phyloP scores from a whole-genome alignment of 83 land plant genomes.

The Isoetes engelmannii region DNA sequence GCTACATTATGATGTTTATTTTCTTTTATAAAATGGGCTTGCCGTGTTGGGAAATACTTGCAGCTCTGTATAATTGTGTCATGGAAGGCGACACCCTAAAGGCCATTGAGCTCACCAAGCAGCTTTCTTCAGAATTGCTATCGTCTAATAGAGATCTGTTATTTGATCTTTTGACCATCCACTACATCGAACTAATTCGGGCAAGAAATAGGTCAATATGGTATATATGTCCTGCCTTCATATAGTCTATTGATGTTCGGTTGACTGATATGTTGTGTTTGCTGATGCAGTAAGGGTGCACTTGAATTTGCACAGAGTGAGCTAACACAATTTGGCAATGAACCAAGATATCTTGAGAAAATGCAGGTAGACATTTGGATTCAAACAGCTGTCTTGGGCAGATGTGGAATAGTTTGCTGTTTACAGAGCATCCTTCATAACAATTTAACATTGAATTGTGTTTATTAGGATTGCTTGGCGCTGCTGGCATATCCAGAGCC shows the following conservation, averaged over 20 bases:
- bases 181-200: slow-evolving; percentile 80
- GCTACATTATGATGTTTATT: neutral
- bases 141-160: slow-evolving; percentile 69
- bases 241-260: neutral
- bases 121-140: slow-evolving; percentile 62
- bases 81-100: slow-evolving; percentile 72
- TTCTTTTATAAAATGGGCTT: neutral
- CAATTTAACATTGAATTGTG: neutral
- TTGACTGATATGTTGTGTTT: slow-evolving; percentile 4
- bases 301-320: slow-evolving; percentile 82
- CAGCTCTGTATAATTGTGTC: slow-evolving; percentile 72
- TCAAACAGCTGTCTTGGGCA: neutral
- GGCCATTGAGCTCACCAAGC: slow-evolving; percentile 85
- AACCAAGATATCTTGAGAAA: slow-evolving; percentile 59
- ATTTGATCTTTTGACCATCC: slow-evolving; percentile 91
- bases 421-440: neutral
- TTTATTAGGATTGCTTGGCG: slow-evolving; percentile 69
- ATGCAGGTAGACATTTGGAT: slow-evolving; percentile 47
- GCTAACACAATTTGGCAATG: slow-evolving; percentile 71
- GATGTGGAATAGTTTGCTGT: neutral
- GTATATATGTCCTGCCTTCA: slow-evolving; percentile 4
- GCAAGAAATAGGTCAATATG: slow-evolving; percentile 55
- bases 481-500: slow-evolving; percentile 93
- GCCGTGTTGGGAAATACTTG: slow-evolving; percentile 10
- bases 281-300: slow-evolving; percentile 74